Base-by-base conservation (phyloP, 2,329 filamentous ascomycete species). In the Penicillium sp. region DNA sequence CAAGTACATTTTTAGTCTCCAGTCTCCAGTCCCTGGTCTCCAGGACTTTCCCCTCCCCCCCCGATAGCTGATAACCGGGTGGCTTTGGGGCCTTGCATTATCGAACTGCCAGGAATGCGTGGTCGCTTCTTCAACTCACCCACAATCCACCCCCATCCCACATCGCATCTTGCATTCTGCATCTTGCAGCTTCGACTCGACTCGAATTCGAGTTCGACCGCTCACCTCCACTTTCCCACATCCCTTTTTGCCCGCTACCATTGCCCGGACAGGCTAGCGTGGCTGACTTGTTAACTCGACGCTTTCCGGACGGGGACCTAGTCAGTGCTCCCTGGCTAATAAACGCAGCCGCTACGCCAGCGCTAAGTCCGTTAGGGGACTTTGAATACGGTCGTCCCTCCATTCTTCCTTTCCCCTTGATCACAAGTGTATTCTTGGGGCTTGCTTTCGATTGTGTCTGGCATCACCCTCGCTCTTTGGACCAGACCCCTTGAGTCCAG, bases 361-460 rank as follows among this genome's bases (percentile, higher is more conserved):
- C 62, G 60, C 62, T 60, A 60, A 56, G 38, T 56, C 55, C 60
- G 33, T 55, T 49, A 55, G 55, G 61, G 52, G 61, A 60, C 58
- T 52, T 53, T 40, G 22, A n/a, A n/a, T 51, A 54, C 37, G 49
- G 58, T 45, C 37, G 33, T 52, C 40, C 46, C 28, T 59, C 43
- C 33, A 38, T 43, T 33, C 42, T 38, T 37, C 37, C 37, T 52
- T 48, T 55, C 45, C 45, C 57, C 55, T 43, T 56, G 46, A 33
- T 45, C 57, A 33, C 33, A 25, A 16, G 14, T n/a, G 38, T 43
- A 33, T 37, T 33, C 19, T 38, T 28, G 26, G 52, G 38, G 37
- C 25, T 25, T 16, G 30, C 26, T 42, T 42, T 49, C 33, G 25
- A 22, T 55, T 45, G 16, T 57, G 40, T 35, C 33, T 35, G 40